Conservation (phyloP, 345 rosid species). For the Euphorbia tirucalli region DNA sequence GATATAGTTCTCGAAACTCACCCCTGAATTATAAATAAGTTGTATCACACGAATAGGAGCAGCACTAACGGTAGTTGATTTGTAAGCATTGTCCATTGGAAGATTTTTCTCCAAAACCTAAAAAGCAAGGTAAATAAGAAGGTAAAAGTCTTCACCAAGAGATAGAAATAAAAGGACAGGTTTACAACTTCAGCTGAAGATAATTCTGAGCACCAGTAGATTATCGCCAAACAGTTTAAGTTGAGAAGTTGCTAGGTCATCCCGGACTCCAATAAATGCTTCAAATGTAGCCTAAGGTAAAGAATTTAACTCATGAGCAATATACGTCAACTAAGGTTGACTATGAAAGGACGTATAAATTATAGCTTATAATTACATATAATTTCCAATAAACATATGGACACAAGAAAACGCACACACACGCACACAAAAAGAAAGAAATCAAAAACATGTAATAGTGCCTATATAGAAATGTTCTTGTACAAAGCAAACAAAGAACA, state of each 20-base stretch:
- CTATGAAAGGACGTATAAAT: neutral
- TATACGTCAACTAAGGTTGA: neutral
- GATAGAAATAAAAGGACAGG: constrained; percentile 12
- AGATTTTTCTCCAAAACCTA: constrained; percentile 86
- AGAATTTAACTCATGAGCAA: constrained; percentile 12
- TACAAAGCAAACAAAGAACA: neutral
- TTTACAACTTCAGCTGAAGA: constrained; percentile 11
- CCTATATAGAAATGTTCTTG: neutral
- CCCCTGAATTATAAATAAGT: constrained; percentile 82
- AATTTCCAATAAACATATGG: neutral
- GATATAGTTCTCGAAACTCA: constrained; percentile 40
- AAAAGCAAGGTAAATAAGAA: neutral
- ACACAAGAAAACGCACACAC: too few relatives aligned
- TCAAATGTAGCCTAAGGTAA: constrained; percentile 77
- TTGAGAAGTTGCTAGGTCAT: constrained; percentile 77
- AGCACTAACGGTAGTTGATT: constrained; percentile 65
- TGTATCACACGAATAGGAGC: constrained; percentile 93
- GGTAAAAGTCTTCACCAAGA: constrained; percentile 14
- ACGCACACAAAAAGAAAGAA: neutral
- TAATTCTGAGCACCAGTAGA: constrained; percentile 52
- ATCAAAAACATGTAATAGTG: neutral
- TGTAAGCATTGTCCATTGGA: constrained; percentile 74
- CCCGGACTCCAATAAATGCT: constrained; percentile 81
- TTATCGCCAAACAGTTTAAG: constrained; percentile 82
- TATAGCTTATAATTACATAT: neutral